A percentile compares a stretch with the other conserved stretches of the same genome.
Evolutionary conservation across 2,329 filamentous ascomycete genomes (phyloP).

Genomic region (Cladosporium sp.): DNA sequence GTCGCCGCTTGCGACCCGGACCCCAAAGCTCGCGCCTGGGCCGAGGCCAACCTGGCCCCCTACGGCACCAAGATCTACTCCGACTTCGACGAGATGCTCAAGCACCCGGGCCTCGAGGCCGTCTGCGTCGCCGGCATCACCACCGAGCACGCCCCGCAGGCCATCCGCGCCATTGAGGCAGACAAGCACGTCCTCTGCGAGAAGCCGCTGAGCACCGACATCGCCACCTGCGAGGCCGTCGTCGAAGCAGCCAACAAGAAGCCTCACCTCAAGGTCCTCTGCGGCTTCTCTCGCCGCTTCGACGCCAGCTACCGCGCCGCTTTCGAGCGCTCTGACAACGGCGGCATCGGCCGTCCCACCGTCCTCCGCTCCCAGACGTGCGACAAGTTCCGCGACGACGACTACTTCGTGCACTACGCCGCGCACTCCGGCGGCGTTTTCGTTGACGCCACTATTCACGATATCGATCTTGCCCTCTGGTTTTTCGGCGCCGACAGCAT

Average conservation of each 20-base stretch:
- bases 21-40: constrained; percentile 44
- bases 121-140: constrained; percentile 53
- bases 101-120: constrained; percentile 51
- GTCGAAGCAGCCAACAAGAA: constrained; percentile 34
- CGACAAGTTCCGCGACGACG: constrained; percentile 36
- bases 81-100: constrained; percentile 54
- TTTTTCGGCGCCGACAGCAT: constrained; percentile 35
- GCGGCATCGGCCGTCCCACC: constrained; percentile 37
- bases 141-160: constrained; percentile 54
- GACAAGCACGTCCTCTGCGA: constrained; percentile 56
- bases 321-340: constrained; percentile 31
- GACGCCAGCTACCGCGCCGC: constrained; percentile 40
- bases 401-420: constrained; percentile 42
- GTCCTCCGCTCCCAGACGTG: constrained; percentile 42
- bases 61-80: constrained; percentile 51
- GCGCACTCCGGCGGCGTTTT: constrained; percentile 41
- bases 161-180: constrained; percentile 51
- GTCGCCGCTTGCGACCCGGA: constrained; percentile 46
- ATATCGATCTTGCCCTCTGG: constrained; percentile 42
- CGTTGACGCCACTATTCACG: constrained; percentile 42
- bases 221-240: constrained; percentile 22
- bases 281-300: constrained; percentile 43
- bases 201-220: constrained; percentile 39
- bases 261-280: constrained; percentile 41
- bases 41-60: constrained; percentile 45